These are phyloP conservation scores for Fomitopsis schrenkii DNA, from an alignment of 1,284 basidiomycete genomes.

Conservation along the genomic window DNA sequence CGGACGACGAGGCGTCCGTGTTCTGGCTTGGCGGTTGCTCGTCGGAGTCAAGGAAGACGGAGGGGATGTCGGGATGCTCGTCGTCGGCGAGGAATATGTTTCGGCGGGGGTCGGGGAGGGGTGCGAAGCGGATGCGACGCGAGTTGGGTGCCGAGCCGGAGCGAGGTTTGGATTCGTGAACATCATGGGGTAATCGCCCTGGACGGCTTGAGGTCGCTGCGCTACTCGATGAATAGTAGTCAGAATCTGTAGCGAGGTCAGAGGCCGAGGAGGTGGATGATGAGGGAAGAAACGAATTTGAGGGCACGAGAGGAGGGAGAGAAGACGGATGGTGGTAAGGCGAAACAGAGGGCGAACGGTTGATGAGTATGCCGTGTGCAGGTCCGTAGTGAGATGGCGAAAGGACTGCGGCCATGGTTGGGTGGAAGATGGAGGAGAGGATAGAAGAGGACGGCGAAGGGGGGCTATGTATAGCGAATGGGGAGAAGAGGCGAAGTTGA, in stretches of 20 bases:
- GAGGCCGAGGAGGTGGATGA: conserved; percentile 23
- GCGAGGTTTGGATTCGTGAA: conserved; percentile 17
- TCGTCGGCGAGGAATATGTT: conserved; percentile 31
- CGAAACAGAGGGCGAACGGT: conserved; percentile 27
- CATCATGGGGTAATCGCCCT: conserved; percentile 10
- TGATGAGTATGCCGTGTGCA: conserved; percentile 31
- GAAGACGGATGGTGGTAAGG: conserved; percentile 20
- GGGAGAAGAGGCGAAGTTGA: neutral
- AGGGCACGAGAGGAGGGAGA: conserved; percentile 24
- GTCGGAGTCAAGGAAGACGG: conserved; percentile 26
- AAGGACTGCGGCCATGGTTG: conserved; percentile 21
- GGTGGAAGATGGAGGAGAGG: neutral
- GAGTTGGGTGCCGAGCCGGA: conserved; percentile 23
- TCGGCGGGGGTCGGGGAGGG: conserved; percentile 69
- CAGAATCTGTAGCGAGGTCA: conserved; percentile 18
- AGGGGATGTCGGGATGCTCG: conserved; percentile 32
- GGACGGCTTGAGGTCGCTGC: conserved; percentile 13
- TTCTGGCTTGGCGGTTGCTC: conserved; percentile 8
- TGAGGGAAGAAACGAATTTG: conserved; percentile 20
- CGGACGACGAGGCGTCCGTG: conserved; percentile 12
- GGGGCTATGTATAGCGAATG: neutral
- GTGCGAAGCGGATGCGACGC: conserved; percentile 67
- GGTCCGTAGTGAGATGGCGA: conserved; percentile 7
- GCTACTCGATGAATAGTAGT: conserved; percentile 25
- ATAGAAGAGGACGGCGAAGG: too few relatives aligned